Conservation (phyloP, 805 yeast genomes). For the Tetrapisispora arboricola region DNA sequence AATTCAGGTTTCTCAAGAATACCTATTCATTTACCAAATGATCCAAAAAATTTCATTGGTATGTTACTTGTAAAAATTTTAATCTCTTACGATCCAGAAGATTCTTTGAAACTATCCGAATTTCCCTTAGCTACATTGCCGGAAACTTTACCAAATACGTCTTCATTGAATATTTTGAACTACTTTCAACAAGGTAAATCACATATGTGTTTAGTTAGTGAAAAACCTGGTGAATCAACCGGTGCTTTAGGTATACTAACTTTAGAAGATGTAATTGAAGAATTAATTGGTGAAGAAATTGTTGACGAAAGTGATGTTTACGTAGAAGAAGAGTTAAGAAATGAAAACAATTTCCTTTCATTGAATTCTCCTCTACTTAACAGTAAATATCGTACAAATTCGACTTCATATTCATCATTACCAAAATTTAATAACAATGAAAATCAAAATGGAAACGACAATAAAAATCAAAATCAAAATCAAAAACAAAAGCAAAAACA, state of each 20-base stretch:
- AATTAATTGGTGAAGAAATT: constrained; percentile 93
- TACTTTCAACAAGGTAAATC: constrained; percentile 97
- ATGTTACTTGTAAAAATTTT: constrained; percentile 88
- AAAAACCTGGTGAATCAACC: constrained; percentile 66
- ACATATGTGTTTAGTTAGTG: constrained; percentile 91
- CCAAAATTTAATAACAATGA: neutral
- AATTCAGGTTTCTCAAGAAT: constrained; percentile 92
- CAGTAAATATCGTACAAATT: neutral
- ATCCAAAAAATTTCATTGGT: constrained; percentile 85
- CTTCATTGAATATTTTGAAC: constrained; percentile 86
- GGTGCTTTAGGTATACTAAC: constrained; percentile 92
- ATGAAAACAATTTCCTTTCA: constrained; percentile 1
- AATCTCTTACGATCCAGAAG: constrained; percentile 95
- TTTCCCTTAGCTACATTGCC: constrained; percentile 95
- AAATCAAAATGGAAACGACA: too few species aligned
- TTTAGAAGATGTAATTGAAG: constrained; percentile 96
- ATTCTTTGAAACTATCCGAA: constrained; percentile 80
- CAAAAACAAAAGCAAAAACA: neutral
- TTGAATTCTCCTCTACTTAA: neutral
- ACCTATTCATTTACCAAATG: constrained; percentile 84
- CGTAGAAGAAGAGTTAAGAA: constrained; percentile 39
- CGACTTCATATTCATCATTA: neutral
- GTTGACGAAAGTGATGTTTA: constrained; percentile 94
- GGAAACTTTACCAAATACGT: constrained; percentile 83
- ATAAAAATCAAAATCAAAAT: too few species aligned